phyloP scores from a whole-genome alignment of 768 basidiomycete genomes.

The Auriscalpium microsporum region DNA sequence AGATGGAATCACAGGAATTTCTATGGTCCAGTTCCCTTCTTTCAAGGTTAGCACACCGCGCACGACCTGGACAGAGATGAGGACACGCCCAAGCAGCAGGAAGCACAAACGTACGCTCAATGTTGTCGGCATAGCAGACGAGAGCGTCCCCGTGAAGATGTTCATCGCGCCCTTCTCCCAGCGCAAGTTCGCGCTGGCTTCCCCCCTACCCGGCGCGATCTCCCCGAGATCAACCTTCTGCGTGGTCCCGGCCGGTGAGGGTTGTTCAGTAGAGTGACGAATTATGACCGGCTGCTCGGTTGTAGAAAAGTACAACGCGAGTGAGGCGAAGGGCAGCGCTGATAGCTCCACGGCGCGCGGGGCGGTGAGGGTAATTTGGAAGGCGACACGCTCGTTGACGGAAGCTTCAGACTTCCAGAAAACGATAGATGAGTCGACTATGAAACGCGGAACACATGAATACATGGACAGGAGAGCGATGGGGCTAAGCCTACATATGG shows the following conservation, averaged over 20 bases:
- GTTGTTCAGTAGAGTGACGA: slow-evolving; percentile 27
- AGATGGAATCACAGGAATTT: slow-evolving; percentile 46
- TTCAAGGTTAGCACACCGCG: slow-evolving; percentile 45
- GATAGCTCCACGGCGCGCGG: slow-evolving; percentile 41
- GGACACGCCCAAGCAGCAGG: background rate
- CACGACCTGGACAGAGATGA: slow-evolving; percentile 20
- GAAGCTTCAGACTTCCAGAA: slow-evolving; percentile 66
- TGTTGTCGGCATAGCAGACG: slow-evolving; percentile 38
- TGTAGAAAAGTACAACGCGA: slow-evolving; percentile 53
- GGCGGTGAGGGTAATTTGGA: slow-evolving; percentile 63
- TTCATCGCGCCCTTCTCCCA: slow-evolving; percentile 50
- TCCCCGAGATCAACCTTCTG: slow-evolving; percentile 41
- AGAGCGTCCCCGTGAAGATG: slow-evolving; percentile 54
- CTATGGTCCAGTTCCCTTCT: slow-evolving; percentile 59
- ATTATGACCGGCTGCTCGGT: slow-evolving; percentile 43
- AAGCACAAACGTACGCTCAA: slow-evolving; percentile 40
- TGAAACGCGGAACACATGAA: background rate
- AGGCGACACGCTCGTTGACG: slow-evolving; percentile 55
- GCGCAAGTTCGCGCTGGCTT: slow-evolving; percentile 36
- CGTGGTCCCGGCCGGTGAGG: slow-evolving; percentile 18
- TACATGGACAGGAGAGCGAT: slow-evolving; percentile 6
- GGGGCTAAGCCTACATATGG: slow-evolving; percentile 43
- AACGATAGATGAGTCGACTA: slow-evolving; percentile 57
- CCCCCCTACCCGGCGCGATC: slow-evolving; percentile 19
- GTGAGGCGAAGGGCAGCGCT: slow-evolving; percentile 49